A percentile compares a stretch with the other conserved stretches of the same genome.
Evolutionary conservation across 257 asterid species (phyloP).

Genomic region (Capsicum chinense): DNA sequence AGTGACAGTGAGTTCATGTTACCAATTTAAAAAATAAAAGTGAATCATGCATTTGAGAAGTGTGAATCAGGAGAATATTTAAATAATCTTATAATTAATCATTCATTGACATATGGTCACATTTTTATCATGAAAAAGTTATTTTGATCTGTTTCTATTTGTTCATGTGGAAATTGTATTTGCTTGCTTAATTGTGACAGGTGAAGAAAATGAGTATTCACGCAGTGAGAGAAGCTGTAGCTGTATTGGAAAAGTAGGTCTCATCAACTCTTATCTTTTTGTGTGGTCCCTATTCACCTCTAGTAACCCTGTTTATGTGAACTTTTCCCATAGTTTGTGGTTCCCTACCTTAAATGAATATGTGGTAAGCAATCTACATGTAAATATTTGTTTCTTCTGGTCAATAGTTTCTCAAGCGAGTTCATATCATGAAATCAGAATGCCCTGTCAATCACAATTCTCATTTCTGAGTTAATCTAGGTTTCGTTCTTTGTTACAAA

Average conservation of each 20-base stretch:
- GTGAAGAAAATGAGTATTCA: slow-evolving; percentile 72
- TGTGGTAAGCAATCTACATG: slow-evolving; percentile 2
- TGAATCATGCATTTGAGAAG: slow-evolving; percentile 19
- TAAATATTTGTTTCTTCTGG: neutral
- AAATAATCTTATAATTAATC: slow-evolving; percentile 11
- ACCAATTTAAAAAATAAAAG: too few relatives aligned
- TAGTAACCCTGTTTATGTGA: neutral
- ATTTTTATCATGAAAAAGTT: neutral
- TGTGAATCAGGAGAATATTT: neutral
- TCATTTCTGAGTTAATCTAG: neutral
- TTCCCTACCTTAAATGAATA: neutral
- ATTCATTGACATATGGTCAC: neutral
- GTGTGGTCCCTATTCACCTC: neutral
- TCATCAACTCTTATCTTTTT: slow-evolving; percentile 5
- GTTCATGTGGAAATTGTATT: neutral
- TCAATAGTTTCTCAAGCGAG: neutral
- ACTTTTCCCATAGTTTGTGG: neutral
- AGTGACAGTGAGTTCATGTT: neutral
- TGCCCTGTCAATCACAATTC: neutral
- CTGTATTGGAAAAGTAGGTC: slow-evolving; percentile 37
- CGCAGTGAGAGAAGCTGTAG: slow-evolving; percentile 53
- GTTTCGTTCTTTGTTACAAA: neutral
- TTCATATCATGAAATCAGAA: slow-evolving; percentile 17
- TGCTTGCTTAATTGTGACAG: slow-evolving; percentile 42
- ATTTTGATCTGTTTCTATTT: neutral